Evolutionary conservation across 1,139 yeast genomes (phyloP).

Genomic region (Pichia sp.): DNA sequence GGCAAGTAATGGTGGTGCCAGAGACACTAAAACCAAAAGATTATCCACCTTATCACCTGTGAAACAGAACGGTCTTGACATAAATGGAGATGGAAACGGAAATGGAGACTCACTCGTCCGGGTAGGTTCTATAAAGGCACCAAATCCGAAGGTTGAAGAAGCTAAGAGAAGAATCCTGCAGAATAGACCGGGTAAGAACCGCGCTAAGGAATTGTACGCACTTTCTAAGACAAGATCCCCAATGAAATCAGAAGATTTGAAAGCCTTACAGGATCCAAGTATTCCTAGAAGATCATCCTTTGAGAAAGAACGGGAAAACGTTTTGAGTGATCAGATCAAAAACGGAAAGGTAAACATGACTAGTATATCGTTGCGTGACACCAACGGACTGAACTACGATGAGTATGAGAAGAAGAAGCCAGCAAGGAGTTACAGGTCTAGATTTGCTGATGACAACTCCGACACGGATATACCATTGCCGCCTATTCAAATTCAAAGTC

Average conservation of each 20-base stretch:
- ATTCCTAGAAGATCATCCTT: conserved; percentile 42
- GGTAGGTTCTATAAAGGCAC: conserved; percentile 8
- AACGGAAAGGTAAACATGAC: conserved; percentile 7
- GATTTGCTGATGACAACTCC: conserved; percentile 53
- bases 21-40: too few species aligned
- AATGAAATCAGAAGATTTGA: conserved; percentile 11
- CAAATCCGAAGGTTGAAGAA: conserved; percentile 16
- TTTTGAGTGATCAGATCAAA: conserved; percentile 1
- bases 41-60: too few species aligned
- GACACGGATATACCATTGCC: conserved; percentile 30
- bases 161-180: conserved; percentile 14
- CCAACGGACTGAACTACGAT: conserved; percentile 10
- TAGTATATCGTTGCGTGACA: conserved; percentile 21
- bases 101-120: neutral
- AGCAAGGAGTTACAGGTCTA: conserved; percentile 30
- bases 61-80: too few species aligned
- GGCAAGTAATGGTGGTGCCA: too few species aligned
- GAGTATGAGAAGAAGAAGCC: neutral
- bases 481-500: too few species aligned
- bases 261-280: conserved; percentile 7
- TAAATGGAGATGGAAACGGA: neutral
- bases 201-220: conserved; percentile 36
- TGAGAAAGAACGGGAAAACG: conserved; percentile 28
- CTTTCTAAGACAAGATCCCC: conserved; percentile 27
- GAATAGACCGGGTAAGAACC: conserved; percentile 27